Evolutionary conservation across 2,329 filamentous ascomycete genomes (phyloP), one percentile per base, ranked within the genome.

Genomic region (Epichloe hybrida): DNA sequence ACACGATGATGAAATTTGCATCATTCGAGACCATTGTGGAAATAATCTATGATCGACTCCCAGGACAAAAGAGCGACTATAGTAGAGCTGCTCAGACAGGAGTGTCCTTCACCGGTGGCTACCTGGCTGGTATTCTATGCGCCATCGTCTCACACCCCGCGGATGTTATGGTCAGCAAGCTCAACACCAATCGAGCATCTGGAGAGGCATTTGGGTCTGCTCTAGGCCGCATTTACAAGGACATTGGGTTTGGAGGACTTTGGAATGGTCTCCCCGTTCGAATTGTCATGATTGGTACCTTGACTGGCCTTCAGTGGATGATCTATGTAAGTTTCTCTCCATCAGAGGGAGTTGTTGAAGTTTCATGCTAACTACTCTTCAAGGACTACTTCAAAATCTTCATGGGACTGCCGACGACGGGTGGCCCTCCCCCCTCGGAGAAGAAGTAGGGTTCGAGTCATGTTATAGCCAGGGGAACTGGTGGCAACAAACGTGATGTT

Each of bases 1-100:
- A 89, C 68, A 90, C 84, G 6, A 88, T 88, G 84, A 88, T 88
- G 80, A 93, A 95, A 74, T 95, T 95, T 65, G 88, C 88, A 36
- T 90, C 87, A 2, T 95, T 95, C 60, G 89, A 95, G 71, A 89
- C 84, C 20, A 88, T 90, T 53, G 88, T 95, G 52, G 84, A 87
- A 64, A 80, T 81, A 75, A 95, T 95, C 61, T 95, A 95, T 66
- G 72, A 74, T 46, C 74, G 79, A 37, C 76, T 95, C 6, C 88
- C 88, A 0, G 86, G 86, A 20, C 68, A 73, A 45, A 95, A 95
- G 73, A 76, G 73, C 55, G 85, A 90, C 63, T 95, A 94, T 68
- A 73, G 81, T 66, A 90, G 89, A 69, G 79, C 77, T 39, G 80
- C 84, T 1, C 89, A 95, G 71, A 95, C 88, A 1, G 86, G 77